Evolutionary conservation across 768 basidiomycete genomes (phyloP).

Genomic region (Xerocomellus intermedius): DNA sequence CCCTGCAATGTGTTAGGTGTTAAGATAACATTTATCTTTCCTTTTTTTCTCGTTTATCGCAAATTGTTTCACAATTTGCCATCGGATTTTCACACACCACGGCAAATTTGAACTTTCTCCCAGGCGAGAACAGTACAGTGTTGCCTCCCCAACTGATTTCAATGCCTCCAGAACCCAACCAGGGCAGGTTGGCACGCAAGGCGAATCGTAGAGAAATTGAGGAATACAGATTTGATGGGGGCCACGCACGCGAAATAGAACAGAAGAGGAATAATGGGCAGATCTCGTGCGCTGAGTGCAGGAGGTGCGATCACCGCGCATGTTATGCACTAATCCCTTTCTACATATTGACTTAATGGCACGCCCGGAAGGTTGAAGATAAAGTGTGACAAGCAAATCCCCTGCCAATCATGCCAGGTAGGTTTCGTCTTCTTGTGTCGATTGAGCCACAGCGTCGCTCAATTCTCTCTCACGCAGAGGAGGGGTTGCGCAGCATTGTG

Average conservation of each 20-base stretch:
- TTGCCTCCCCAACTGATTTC: constrained; percentile 6
- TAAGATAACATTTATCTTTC: constrained; percentile 1
- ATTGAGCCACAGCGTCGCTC: background rate
- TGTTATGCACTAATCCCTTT: constrained; percentile 22
- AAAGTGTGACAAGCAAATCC: constrained; percentile 80
- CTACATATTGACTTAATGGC: constrained; percentile 22
- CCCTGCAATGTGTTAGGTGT: constrained; percentile 3
- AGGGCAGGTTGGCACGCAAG: constrained; percentile 50
- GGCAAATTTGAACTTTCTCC: constrained; percentile 25
- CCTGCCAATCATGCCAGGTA: constrained; percentile 75
- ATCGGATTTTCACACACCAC: constrained; percentile 29
- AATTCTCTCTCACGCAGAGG: constrained; percentile 37
- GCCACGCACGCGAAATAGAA: constrained; percentile 66
- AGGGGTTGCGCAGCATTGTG: constrained; percentile 69
- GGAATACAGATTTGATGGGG: constrained; percentile 49
- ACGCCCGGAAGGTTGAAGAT: constrained; percentile 62
- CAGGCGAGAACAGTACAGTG: constrained; percentile 13
- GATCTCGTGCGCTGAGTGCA: constrained; percentile 80
- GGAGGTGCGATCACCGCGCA: constrained; percentile 64
- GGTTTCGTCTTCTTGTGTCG: constrained; percentile 11
- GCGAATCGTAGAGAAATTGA: constrained; percentile 49
- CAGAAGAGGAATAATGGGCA: constrained; percentile 71
- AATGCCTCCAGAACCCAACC: constrained; percentile 60
- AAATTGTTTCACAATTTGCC: too few species aligned
- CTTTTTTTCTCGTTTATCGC: background rate